Base-by-base conservation (phyloP, 1,284 basidiomycete species). In the Ceratobasidium sp. region DNA sequence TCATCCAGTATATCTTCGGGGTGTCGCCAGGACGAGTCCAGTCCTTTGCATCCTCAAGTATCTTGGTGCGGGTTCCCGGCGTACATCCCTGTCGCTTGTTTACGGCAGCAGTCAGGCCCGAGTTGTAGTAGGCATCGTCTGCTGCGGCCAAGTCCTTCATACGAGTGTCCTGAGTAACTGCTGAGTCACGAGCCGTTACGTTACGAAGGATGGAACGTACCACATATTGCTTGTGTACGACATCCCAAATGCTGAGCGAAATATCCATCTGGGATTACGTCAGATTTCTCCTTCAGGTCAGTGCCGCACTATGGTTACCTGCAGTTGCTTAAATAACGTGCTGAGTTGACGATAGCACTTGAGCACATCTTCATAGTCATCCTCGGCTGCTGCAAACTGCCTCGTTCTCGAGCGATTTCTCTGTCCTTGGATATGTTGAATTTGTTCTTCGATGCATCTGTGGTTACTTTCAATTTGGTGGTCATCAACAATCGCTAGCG, bases 1-100 rank as follows among this genome's bases (percentile, higher is more conserved):
- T 68, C 29, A 76, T 67, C 74, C 74, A 75, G 67, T 71, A 75
- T 13, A 75, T 60, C 25, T 64, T 68, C 4, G 70, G 64, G 8
- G 45, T 45, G 10, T 40, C 32, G 3, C 54, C 29, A 54, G 53
- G 27, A 20, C 29, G 22, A 10, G 53, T 53, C 74, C 73, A 75
- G 1, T 35, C 50, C 13, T 49, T 25, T 12, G 74, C 45, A 27
- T 73, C 72, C 17, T 69, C 25, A 2, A 75, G 50, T 5, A 73
- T 55, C n/a, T 47, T 45, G 10, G 45, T 55, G 13, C 74, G 73
- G 5, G 74, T 75, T 15, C 68, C 71, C 40, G 57, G 32, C 20
- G 69, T 58, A 22, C 68, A 69, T 7, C 56, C 42, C 3, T 25
- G 56, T 40, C 38, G 38, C 38, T 40, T 8, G 10, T 8, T 40